These are phyloP conservation scores for Melaleuca alternifolia DNA, from an alignment of 345 rosid genomes.

Conservation along the genomic window DNA sequence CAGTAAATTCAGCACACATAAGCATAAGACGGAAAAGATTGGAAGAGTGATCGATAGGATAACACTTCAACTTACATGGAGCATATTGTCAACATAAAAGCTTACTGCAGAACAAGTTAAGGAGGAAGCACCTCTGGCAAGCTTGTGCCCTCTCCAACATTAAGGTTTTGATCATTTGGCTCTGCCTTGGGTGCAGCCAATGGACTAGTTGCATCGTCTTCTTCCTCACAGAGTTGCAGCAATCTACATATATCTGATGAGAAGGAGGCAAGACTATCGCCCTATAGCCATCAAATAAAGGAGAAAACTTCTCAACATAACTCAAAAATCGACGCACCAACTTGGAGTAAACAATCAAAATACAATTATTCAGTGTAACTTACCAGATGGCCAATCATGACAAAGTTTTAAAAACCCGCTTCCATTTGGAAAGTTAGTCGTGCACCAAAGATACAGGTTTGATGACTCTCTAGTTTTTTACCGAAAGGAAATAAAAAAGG, in stretches of 20 bases:
- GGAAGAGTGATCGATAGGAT: not conserved
- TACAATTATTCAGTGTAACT: not conserved
- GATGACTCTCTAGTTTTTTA: not conserved
- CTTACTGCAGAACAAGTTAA: not conserved
- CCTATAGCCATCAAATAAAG: slow-evolving; percentile 24
- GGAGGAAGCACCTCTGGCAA: slow-evolving; percentile 44
- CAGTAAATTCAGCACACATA: not conserved
- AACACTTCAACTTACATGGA: not conserved
- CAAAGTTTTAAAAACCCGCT: not conserved
- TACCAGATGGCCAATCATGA: not conserved
- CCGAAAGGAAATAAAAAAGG: not conserved
- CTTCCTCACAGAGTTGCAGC: slow-evolving; percentile 87
- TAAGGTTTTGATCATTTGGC: slow-evolving; percentile 68
- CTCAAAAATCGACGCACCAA: not conserved
- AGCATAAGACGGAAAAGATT: not conserved
- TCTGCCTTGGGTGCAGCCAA: slow-evolving; percentile 74
- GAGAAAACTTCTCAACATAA: not conserved
- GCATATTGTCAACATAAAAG: not conserved
- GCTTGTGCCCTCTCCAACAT: slow-evolving; percentile 29
- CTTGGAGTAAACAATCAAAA: not conserved
- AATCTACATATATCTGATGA: slow-evolving; percentile 82
- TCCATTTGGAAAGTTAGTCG: not conserved
- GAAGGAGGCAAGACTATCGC: slow-evolving; percentile 79
- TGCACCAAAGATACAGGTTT: not conserved
- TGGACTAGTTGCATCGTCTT: slow-evolving; percentile 94